These are phyloP conservation scores for Penicillium maclennaniae DNA, from an alignment of 495 filamentous ascomycete species.

Conservation along the genomic window DNA sequence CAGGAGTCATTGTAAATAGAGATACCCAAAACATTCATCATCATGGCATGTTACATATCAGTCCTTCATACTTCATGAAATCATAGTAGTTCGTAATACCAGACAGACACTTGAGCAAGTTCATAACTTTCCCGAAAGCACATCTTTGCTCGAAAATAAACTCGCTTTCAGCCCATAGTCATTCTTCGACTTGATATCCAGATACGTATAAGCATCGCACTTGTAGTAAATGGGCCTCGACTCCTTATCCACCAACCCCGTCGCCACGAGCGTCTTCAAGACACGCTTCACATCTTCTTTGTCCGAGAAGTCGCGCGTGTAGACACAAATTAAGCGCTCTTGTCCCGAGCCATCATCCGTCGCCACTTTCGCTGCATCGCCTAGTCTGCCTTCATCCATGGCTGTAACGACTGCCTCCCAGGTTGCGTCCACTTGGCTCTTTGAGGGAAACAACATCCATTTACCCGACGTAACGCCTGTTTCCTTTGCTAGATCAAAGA, in stretches of 20 bases:
- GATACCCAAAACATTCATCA: conserved; percentile 6
- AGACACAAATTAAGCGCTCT: conserved; percentile 64
- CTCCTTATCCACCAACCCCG: conserved; percentile 52
- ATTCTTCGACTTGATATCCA: conserved; percentile 65
- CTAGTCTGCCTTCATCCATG: conserved; percentile 60
- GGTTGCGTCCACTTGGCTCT: conserved; percentile 51
- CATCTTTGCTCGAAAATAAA: conserved; percentile 42
- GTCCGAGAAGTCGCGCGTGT: conserved; percentile 71
- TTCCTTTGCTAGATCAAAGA: conserved; percentile 54
- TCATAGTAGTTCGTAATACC: conserved; percentile 7
- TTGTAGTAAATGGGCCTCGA: conserved; percentile 71
- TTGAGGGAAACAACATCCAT: conserved; percentile 77
- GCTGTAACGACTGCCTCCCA: conserved; percentile 64
- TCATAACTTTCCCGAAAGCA: conserved; percentile 31
- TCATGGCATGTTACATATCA: conserved; percentile 1
- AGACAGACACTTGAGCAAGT: neutral
- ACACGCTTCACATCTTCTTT: conserved; percentile 64
- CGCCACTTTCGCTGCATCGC: conserved; percentile 66
- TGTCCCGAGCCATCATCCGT: conserved; percentile 42
- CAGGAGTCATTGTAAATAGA: conserved; percentile 3
- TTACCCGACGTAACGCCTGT: conserved; percentile 61
- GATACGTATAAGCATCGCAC: conserved; percentile 71
- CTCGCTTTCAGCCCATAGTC: conserved; percentile 62
- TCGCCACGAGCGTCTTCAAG: conserved; percentile 51
- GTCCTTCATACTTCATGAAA: neutral